Evolutionary conservation across 2,329 filamentous ascomycete species (phyloP), one percentile per base, ranked within the genome.

Genomic region (Penicillium sp.): DNA sequence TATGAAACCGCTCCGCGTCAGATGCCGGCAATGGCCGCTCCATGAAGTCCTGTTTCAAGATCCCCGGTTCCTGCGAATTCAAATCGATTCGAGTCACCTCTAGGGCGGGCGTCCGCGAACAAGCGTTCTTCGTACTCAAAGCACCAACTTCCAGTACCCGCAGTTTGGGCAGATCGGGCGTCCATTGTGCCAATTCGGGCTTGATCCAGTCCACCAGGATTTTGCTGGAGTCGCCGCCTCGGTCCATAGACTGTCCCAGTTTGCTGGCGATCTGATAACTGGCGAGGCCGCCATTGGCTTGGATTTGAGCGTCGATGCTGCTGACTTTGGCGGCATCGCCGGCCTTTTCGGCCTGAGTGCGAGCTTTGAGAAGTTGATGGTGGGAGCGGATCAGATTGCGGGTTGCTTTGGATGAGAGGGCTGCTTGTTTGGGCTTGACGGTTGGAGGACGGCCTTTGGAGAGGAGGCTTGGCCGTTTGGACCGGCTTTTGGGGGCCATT

Each of bases 11-110:
- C 36, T 90, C 83, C 5, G 78, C 73, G 24, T 76, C 64, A 6
- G 56, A 66, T 4, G 44, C 29, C 0, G 91, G 91, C 3, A 91
- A 68, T 0, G 90, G 87, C 26, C 90, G 79, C 57, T 88, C 73
- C 90, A 98, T 95, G 63, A 98, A 97, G 67, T 98, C 89, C 65
- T 96, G 89, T 67, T 94, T 83, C 48, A 83, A 65, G 56, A 98
- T 98, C 2, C 66, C 68, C 1, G 84, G 76, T 40, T 84, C 84
- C 63, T 95, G 89, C 50, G 90, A 93, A 68, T 94, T 87, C 47
- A 98, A 73, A 64, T 98, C 93, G 65, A 98, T 96, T 54, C 90
- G 81, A 52, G 84, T 80, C 59, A 95, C 82, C 33, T 86, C 75
- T 59, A 97, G 86, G 38, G 79, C 65, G 5, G 76, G 76, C 52